phyloP scores from a whole-genome alignment of 2,329 filamentous ascomycete species.

The Sarocladiaceae sp. region DNA sequence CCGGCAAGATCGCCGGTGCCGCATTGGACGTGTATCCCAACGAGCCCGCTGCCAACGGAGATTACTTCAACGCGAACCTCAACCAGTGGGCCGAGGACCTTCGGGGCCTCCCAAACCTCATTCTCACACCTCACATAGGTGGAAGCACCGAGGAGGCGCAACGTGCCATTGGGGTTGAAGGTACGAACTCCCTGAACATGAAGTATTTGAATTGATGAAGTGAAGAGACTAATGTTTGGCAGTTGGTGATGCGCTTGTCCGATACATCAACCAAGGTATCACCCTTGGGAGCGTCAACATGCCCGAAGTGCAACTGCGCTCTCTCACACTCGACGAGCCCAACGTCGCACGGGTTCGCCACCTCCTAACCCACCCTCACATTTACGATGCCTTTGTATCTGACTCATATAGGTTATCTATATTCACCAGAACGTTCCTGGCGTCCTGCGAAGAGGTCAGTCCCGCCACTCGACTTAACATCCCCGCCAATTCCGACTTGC shows the following conservation, averaged over 20 bases:
- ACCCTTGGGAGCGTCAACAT: constrained; percentile 92
- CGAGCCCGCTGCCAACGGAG: constrained; percentile 88
- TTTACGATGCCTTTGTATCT: background rate
- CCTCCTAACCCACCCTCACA: no score
- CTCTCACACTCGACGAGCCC: constrained; percentile 82
- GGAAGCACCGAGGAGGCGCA: constrained; percentile 98
- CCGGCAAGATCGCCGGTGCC: constrained; percentile 83
- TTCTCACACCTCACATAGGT: constrained; percentile 93
- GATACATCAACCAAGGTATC: constrained; percentile 92
- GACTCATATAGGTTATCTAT: constrained; percentile 66
- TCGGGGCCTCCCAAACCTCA: constrained; percentile 79
- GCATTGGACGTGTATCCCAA: constrained; percentile 95
- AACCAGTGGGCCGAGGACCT: constrained; percentile 85
- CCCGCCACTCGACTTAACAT: no score
- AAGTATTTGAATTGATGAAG: background rate
- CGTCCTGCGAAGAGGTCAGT: constrained; percentile 72
- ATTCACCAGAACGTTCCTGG: constrained; percentile 96
- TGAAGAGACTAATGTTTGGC: constrained; percentile 13
- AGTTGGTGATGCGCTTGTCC: constrained; percentile 80
- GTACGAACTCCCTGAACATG: constrained; percentile 23
- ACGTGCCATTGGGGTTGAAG: constrained; percentile 87
- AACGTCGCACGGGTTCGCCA: constrained; percentile 69
- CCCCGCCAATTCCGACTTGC: background rate
- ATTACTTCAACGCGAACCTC: constrained; percentile 82
- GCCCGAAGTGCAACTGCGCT: constrained; percentile 87